Percentiles rank a stretch among this genome's conserved stretches.
These are phyloP conservation scores for Nematocida homosporus DNA, from an alignment of 371 early-diverging fungal species.

Conservation along the genomic window DNA sequence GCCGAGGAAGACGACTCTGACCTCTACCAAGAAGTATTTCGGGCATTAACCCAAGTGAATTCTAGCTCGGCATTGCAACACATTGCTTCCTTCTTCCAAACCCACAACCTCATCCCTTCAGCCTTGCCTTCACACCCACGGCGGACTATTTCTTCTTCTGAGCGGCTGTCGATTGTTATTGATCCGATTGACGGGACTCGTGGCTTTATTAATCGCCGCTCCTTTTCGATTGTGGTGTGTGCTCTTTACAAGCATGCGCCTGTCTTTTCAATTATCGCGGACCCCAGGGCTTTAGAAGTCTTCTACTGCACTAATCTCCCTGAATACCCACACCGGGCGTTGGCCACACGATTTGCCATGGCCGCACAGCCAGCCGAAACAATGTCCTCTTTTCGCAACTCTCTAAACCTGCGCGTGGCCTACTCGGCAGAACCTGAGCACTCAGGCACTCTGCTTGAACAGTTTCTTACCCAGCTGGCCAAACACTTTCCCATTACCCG, in stretches of 20 bases:
- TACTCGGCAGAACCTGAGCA: constrained; percentile 28
- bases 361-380: neutral
- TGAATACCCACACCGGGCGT: neutral
- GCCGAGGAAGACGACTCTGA: constrained; percentile 38
- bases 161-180: constrained; percentile 7
- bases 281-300: constrained; percentile 10
- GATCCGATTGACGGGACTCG: constrained; percentile 49
- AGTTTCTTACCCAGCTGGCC: neutral
- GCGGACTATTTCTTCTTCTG: neutral
- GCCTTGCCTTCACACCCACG: neutral
- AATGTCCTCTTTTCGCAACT: neutral
- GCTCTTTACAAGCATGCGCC: neutral
- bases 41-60: neutral
- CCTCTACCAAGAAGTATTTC: constrained; percentile 1
- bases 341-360: neutral
- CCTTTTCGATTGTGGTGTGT: constrained; percentile 31
- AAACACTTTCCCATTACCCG: neutral
- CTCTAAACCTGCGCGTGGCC: neutral
- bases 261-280: constrained; percentile 38
- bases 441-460: neutral
- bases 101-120: no score
- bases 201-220: constrained; percentile 24
- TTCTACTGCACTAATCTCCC: neutral
- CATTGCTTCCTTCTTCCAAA: neutral
- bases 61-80: neutral